Evolutionary conservation across 2,329 filamentous ascomycete species (phyloP).

Genomic region (Stagonosporopsis chrysanthemi): DNA sequence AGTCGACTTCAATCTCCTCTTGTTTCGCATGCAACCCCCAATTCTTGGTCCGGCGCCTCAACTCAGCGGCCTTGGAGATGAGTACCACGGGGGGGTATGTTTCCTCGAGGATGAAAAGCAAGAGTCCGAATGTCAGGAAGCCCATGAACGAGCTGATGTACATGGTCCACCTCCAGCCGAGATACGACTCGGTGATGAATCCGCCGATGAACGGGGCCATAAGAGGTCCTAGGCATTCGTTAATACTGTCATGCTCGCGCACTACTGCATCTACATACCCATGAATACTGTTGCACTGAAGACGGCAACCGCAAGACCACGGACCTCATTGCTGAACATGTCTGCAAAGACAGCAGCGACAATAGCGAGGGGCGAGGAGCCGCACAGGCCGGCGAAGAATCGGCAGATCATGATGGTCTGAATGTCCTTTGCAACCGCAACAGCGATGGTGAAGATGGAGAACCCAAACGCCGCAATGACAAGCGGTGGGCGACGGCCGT

Average conservation of each 20-base stretch:
- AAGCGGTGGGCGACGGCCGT: constrained; percentile 59
- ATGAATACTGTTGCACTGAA: constrained; percentile 55
- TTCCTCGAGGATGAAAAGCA: constrained; percentile 63
- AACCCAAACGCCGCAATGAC: constrained; percentile 60
- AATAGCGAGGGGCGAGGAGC: constrained; percentile 60
- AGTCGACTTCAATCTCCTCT: constrained; percentile 62
- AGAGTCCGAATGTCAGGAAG: constrained; percentile 57
- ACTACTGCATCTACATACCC: constrained; percentile 35
- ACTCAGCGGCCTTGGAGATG: constrained; percentile 62
- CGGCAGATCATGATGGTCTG: constrained; percentile 62
- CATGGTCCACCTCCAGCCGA: constrained; percentile 64
- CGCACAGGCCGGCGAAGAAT: constrained; percentile 63
- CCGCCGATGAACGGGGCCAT: constrained; percentile 63
- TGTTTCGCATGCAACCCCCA: constrained; percentile 69
- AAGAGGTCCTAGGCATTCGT: constrained; percentile 56
- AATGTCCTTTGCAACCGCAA: constrained; percentile 60
- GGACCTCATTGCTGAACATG: constrained; percentile 60
- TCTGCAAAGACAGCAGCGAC: constrained; percentile 65
- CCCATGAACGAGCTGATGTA: constrained; percentile 65
- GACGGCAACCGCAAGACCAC: constrained; percentile 55
- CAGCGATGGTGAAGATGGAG: constrained; percentile 58
- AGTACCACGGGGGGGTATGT: constrained; percentile 66
- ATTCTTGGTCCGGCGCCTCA: constrained; percentile 63
- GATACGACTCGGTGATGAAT: constrained; percentile 57
- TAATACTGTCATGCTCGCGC: neutral